Evolutionary conservation across 2,329 filamentous ascomycete species (phyloP), one percentile per base, ranked within the genome.

Genomic region (Arthrobotrys musiformis): DNA sequence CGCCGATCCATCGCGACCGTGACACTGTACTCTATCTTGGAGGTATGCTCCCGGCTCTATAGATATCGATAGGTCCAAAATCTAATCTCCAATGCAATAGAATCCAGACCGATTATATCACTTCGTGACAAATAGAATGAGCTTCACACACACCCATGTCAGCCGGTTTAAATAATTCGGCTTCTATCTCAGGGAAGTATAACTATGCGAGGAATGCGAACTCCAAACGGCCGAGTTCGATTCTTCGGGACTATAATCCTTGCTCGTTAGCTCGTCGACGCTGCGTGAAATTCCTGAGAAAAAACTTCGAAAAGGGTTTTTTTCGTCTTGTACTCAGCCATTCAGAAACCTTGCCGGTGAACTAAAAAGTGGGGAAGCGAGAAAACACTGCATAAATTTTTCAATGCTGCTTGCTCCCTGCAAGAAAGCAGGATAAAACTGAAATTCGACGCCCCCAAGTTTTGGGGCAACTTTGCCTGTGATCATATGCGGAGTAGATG

Each of bases 351-450:
- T 44, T 69, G 64, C 44, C 37, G 22, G 72, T 63, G 64, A 58
- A 66, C 46, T 52, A 60, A 66, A 77, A 77, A 67, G 66, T 70
- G 73, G 73, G 66, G 66, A 77, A 70, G 66, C 66, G 66, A 70
- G 72, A 77, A 77, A 77, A 70, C 40, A 56, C 58, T 77, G 73
- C 73, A 70, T 77, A 60, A 70, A 60, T 52, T 70, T 70, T 77
- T 69, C 72, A 28, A 70, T 60, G 42, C 60, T 48, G 66, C 66
- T 19, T 58, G 24, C 63, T 28, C 64, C 56, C 56, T 63, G 63
- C 52, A 62, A 62, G 44, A 56, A 63, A 40, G 42, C 66, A 77
- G 66, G 66, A 62, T 70, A 70, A 62, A 54, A 44, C 58, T 61
- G 33, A 66, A 46, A 40, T 58, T 42, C 63, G 56, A 58, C 60